Conservation (phyloP, 192 early-diverging fungal species). For the Backusella psychrophila region DNA sequence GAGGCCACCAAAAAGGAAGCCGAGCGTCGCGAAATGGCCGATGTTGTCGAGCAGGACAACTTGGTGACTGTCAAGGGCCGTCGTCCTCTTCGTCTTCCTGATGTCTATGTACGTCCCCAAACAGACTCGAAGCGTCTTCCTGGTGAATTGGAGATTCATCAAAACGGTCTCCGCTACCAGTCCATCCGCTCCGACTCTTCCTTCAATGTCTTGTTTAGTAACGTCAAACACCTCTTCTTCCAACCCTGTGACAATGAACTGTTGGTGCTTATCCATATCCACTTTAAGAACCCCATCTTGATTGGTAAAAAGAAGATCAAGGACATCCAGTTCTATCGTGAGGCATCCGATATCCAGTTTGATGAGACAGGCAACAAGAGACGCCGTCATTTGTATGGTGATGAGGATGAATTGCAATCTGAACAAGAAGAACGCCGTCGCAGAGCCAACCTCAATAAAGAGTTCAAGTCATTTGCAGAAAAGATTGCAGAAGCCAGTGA, state of each 20-base stretch:
- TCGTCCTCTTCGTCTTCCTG: slow-evolving; percentile 74
- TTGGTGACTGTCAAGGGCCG: slow-evolving; percentile 75
- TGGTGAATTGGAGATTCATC: slow-evolving; percentile 96
- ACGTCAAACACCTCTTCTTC: slow-evolving; percentile 97
- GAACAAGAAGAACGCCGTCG: slow-evolving; percentile 94
- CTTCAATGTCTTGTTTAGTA: slow-evolving; percentile 95
- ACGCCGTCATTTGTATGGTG: slow-evolving; percentile 86
- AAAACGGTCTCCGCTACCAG: slow-evolving; percentile 92
- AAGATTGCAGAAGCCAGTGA: slow-evolving; percentile 83
- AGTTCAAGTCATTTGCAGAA: slow-evolving; percentile 91
- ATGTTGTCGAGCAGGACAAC: slow-evolving; percentile 92
- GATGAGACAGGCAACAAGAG: slow-evolving; percentile 97
- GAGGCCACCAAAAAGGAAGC: slow-evolving; percentile 90
- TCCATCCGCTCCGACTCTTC: slow-evolving; percentile 74
- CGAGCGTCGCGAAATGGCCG: slow-evolving; percentile 93
- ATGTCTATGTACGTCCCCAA: slow-evolving; percentile 92
- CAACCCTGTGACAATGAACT: slow-evolving; percentile 98
- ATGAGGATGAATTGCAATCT: slow-evolving; percentile 96
- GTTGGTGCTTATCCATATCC: slow-evolving; percentile 92
- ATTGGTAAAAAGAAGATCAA: slow-evolving; percentile 98
- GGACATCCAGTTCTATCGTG: slow-evolving; percentile 98
- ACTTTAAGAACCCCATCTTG: slow-evolving; percentile 96
- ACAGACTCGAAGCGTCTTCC: slow-evolving; percentile 88
- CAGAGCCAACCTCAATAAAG: slow-evolving; percentile 82
- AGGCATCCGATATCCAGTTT: slow-evolving; percentile 90